These are phyloP conservation scores for Hypoxylon sp. DNA, from an alignment of 2,329 filamentous ascomycete genomes.

Conservation along the genomic window DNA sequence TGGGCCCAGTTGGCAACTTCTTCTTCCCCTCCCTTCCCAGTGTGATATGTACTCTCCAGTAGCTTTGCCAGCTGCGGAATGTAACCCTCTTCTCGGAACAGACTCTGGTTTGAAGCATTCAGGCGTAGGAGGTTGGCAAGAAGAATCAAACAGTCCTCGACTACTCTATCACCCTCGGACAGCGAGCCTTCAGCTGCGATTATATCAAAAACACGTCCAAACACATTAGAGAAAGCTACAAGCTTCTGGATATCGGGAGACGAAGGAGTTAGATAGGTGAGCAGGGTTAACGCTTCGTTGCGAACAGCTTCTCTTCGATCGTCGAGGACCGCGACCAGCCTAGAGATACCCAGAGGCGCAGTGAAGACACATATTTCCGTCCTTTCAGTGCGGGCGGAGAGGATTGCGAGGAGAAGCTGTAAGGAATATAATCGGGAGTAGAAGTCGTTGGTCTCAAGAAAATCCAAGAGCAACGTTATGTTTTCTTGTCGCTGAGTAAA, in stretches of 20 bases:
- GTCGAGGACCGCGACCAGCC: constrained; percentile 85
- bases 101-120: constrained; percentile 91
- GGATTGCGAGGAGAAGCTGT: constrained; percentile 88
- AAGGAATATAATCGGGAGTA: constrained; percentile 92
- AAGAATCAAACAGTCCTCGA: constrained; percentile 93
- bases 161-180: constrained; percentile 82
- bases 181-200: constrained; percentile 86
- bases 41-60: constrained; percentile 69
- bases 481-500: constrained; percentile 99
- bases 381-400: constrained; percentile 85
- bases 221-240: constrained; percentile 94
- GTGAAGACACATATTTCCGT: constrained; percentile 95
- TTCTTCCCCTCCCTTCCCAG: constrained; percentile 62
- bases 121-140: constrained; percentile 88
- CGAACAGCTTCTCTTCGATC: constrained; percentile 88
- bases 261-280: constrained; percentile 88
- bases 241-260: constrained; percentile 93
- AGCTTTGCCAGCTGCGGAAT: constrained; percentile 78
- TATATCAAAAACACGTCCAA: constrained; percentile 85
- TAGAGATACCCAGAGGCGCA: constrained; percentile 87
- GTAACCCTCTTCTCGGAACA: constrained; percentile 91
- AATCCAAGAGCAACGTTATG: constrained; percentile 88
- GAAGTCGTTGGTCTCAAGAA: constrained; percentile 88
- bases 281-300: constrained; percentile 86
- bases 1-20: constrained; percentile 80